phyloP scores from a whole-genome alignment of 2,329 filamentous ascomycete species.

The Capronia coronata region DNA sequence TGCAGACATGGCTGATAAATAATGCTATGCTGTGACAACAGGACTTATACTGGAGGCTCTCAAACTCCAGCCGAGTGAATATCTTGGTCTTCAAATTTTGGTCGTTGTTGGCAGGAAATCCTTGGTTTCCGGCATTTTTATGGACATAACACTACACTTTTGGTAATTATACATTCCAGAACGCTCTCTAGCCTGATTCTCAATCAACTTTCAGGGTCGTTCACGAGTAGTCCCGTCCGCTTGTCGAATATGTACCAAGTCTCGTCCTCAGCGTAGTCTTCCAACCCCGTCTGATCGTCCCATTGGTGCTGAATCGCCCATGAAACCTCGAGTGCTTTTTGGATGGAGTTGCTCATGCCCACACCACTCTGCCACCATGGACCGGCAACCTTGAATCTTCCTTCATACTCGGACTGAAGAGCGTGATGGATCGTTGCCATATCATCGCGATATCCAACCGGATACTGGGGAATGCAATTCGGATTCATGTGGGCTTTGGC shows the following conservation, averaged over 20 bases:
- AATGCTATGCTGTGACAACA: too few relatives aligned
- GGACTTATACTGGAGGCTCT: too few relatives aligned
- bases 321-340: conserved; percentile 50
- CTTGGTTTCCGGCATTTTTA: too few relatives aligned
- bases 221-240: not conserved
- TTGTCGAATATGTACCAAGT: conserved; percentile 13
- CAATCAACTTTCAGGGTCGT: not conserved
- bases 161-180: not conserved
- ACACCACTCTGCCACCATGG: conserved; percentile 46
- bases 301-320: conserved; percentile 23
- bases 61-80: too few relatives aligned
- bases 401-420: conserved; percentile 51
- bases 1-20: too few relatives aligned
- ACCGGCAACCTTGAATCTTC: conserved; percentile 58
- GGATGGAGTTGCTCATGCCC: conserved; percentile 51
- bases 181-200: not conserved
- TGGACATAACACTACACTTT: too few relatives aligned
- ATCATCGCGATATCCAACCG: conserved; percentile 64
- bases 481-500: conserved; percentile 55
- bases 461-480: conserved; percentile 87
- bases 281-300: conserved; percentile 24
- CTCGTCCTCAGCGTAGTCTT: conserved; percentile 17
- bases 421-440: conserved; percentile 54
- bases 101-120: too few relatives aligned
- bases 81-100: too few relatives aligned